Base-by-base conservation (phyloP, 176 grass and related monocot genomes). In the Hordeum marinum region DNA sequence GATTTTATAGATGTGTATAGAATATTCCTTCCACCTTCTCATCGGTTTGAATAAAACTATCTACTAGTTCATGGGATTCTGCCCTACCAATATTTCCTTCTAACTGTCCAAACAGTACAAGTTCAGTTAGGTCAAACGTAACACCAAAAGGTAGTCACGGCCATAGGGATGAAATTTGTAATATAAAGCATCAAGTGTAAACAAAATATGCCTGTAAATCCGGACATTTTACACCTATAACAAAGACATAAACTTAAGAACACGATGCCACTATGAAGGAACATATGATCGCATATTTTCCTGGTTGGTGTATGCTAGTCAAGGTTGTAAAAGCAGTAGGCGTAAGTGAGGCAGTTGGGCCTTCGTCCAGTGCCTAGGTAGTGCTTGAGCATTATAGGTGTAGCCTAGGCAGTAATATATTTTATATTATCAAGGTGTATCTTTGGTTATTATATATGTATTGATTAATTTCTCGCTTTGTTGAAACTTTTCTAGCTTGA, bases 91-190 rank as follows among this genome's bases (percentile, higher is more conserved):
- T 67, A 15, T 98, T 95, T 63, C 55, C 60, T 87, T 91, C 89
- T 72, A 98, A 77, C 87, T 92, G 93, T 80, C 94, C 72, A 20
- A 94, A 81, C 26, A 98, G 71, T 70, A 94, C 34, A 52, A 82
- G 43, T 80, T 95, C 91, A 64, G 91, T 94, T 7, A 93, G 86
- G 66, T 95, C 89, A 92, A 98, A 98, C 81, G 92, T 95, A 54
- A 95, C 93, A 72, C 93, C 93, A 90, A 74, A 83, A 60, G 96
- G 91, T 12, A 95, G 81, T 59, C 93, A 89, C 52, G 88, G 89
- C 93, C 93, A 98, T 75, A 72, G 74, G 25, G 84, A 58, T 17
- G 88, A 79, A 90, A 92, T 93, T 89, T 98, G 52, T 6, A 89
- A 45, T 52, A 91, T 41, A 29, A 71, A 73, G 37, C 78, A 52